phyloP scores from a whole-genome alignment of 177 flowering plant species.

The Vitis hybrid region DNA sequence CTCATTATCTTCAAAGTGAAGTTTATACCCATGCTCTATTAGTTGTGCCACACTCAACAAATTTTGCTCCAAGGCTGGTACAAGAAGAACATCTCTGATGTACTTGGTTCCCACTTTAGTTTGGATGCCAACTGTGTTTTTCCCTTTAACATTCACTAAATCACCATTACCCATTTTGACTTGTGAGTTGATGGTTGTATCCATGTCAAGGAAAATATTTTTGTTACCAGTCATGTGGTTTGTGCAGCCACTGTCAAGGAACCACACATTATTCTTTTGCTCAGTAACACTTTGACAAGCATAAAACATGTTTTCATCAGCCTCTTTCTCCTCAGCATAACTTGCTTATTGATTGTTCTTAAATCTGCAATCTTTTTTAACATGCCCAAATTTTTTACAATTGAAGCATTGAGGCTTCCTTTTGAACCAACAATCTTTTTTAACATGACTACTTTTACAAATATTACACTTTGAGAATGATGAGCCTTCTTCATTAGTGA shows the following conservation, averaged over 20 bases:
- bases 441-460: background rate
- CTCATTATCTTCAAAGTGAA: background rate
- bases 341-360: background rate
- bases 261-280: background rate
- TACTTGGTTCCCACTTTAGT: background rate
- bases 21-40: background rate
- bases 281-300: background rate
- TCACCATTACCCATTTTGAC: background rate
- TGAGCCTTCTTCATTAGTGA: too few species aligned
- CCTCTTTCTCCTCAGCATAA: background rate
- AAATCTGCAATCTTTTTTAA: conserved; percentile 2
- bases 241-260: background rate
- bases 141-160: background rate
- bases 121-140: background rate
- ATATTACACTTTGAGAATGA: background rate
- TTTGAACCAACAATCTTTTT: conserved; percentile 6
- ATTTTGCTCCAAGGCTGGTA: conserved; percentile 12
- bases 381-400: conserved; percentile 4
- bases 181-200: background rate
- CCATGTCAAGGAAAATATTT: conserved; percentile 1
- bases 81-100: conserved; percentile 5
- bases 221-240: conserved; percentile 5
- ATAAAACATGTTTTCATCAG: background rate
- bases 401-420: background rate
- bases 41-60: conserved; percentile 9